These are phyloP conservation scores for Apophysomyces elegans DNA, from an alignment of 371 early-diverging fungal genomes.

Conservation along the genomic window DNA sequence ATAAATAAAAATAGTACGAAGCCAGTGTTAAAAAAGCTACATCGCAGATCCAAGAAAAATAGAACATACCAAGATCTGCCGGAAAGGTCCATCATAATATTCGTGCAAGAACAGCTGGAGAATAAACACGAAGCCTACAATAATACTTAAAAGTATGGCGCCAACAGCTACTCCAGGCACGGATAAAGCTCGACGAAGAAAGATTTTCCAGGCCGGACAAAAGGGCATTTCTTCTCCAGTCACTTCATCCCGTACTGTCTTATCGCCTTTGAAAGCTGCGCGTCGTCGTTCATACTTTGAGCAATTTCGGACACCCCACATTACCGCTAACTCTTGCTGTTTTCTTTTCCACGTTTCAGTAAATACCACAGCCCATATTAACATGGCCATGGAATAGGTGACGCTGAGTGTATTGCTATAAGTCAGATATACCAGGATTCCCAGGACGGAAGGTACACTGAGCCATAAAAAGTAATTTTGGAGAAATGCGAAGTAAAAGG, in stretches of 20 bases:
- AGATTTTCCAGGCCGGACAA: conserved; percentile 72
- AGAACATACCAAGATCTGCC: conserved; percentile 37
- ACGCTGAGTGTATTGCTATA: conserved; percentile 59
- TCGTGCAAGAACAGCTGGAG: conserved; percentile 80
- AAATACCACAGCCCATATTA: conserved; percentile 76
- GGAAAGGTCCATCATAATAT: conserved; percentile 83
- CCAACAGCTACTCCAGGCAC: conserved; percentile 67
- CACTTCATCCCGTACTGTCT: conserved; percentile 60
- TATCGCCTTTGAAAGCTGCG: conserved; percentile 71
- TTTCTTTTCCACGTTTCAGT: conserved; percentile 83
- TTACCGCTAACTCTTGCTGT: conserved; percentile 69
- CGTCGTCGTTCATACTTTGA: conserved; percentile 67
- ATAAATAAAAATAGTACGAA: not conserved
- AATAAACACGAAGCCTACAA: conserved; percentile 73
- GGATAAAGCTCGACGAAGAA: conserved; percentile 62
- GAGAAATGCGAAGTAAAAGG: conserved; percentile 90
- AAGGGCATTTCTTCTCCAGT: conserved; percentile 77
- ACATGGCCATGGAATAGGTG: conserved; percentile 66
- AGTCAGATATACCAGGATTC: conserved; percentile 62
- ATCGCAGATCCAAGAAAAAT: too few species aligned
- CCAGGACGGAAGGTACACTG: conserved; percentile 66
- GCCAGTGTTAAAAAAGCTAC: not conserved
- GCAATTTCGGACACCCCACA: conserved; percentile 78
- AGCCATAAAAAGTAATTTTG: conserved; percentile 85
- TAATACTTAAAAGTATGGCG: conserved; percentile 62